Percentiles rank a stretch among this genome's conserved stretches.
These are phyloP conservation scores for Rhododendron kiyosumense DNA, from an alignment of 148 eudicot species.

Conservation along the genomic window DNA sequence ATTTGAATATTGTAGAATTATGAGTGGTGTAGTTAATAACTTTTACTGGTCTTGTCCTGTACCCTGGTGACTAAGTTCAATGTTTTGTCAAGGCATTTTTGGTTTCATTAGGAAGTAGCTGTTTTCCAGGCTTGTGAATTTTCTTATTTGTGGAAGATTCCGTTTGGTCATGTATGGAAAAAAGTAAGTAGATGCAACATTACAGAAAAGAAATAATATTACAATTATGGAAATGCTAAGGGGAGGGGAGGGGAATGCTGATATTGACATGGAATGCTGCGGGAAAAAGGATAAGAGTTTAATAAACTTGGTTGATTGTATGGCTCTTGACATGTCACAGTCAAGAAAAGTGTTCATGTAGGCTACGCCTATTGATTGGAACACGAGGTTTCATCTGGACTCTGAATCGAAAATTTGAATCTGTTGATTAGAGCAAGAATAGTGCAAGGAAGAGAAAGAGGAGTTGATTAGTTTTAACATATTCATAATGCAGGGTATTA, in stretches of 20 bases:
- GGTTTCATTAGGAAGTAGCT: background rate
- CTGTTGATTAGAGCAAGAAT: background rate
- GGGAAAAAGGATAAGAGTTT: background rate
- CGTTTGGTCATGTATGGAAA: background rate
- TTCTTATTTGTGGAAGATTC: background rate
- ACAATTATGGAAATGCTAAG: background rate
- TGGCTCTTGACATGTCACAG: background rate
- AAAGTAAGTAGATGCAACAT: background rate
- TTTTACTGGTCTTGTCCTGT: background rate
- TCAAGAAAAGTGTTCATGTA: background rate
- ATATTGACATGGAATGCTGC: background rate
- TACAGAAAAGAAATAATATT: background rate
- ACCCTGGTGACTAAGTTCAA: background rate
- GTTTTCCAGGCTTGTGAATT: background rate
- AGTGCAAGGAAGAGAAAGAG: background rate
- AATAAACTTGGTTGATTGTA: background rate
- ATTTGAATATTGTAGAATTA: background rate
- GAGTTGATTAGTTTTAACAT: background rate
- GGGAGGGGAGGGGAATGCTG: background rate
- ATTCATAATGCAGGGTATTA: background rate
- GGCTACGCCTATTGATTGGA: background rate
- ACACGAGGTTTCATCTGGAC: background rate
- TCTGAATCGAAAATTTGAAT: background rate
- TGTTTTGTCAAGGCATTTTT: background rate
- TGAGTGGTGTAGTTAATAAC: background rate